Evolutionary conservation across 2,329 filamentous ascomycete species (phyloP).

Genomic region (Gaeumannomyces tritici): DNA sequence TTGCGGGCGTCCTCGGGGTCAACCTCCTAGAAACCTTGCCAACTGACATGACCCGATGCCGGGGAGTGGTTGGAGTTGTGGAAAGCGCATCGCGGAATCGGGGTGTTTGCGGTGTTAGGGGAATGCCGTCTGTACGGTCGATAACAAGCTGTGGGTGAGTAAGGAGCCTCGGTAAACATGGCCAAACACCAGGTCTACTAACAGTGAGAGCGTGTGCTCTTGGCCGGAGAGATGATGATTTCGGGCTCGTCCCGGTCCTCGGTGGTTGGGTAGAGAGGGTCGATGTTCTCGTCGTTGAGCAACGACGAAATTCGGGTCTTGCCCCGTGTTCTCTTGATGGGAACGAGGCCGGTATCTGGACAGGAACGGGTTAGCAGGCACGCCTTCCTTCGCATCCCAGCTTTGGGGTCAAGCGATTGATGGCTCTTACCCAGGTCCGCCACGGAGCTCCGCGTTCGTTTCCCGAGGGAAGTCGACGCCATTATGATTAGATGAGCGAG

Average conservation of each 20-base stretch:
- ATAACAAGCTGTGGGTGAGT: background rate
- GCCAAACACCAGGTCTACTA: slow-evolving; percentile 1
- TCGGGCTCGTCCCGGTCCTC: slow-evolving; percentile 25
- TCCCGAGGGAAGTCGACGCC: slow-evolving; percentile 15
- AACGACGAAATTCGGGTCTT: slow-evolving; percentile 25
- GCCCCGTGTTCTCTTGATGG: slow-evolving; percentile 37
- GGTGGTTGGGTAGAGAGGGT: slow-evolving; percentile 36
- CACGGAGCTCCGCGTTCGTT: slow-evolving; percentile 19
- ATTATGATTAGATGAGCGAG: background rate
- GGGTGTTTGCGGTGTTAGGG: slow-evolving; percentile 62
- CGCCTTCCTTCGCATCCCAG: slow-evolving; percentile 1
- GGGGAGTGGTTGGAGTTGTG: slow-evolving; percentile 66
- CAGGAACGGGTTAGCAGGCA: background rate
- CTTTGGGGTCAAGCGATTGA: background rate
- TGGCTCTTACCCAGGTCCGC: slow-evolving; percentile 8
- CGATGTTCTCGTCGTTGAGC: slow-evolving; percentile 60
- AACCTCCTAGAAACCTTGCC: slow-evolving; percentile 68
- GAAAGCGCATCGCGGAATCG: slow-evolving; percentile 71
- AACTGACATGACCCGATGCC: slow-evolving; percentile 70
- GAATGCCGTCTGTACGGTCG: slow-evolving; percentile 26
- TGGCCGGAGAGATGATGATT: slow-evolving; percentile 20
- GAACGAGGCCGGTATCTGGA: slow-evolving; percentile 17
- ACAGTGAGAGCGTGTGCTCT: slow-evolving; percentile 11
- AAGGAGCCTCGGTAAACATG: background rate
- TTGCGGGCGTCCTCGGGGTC: slow-evolving; percentile 66